Base-by-base conservation (phyloP, 2,329 filamentous ascomycete species). In the Colletotrichum theobromicola region DNA sequence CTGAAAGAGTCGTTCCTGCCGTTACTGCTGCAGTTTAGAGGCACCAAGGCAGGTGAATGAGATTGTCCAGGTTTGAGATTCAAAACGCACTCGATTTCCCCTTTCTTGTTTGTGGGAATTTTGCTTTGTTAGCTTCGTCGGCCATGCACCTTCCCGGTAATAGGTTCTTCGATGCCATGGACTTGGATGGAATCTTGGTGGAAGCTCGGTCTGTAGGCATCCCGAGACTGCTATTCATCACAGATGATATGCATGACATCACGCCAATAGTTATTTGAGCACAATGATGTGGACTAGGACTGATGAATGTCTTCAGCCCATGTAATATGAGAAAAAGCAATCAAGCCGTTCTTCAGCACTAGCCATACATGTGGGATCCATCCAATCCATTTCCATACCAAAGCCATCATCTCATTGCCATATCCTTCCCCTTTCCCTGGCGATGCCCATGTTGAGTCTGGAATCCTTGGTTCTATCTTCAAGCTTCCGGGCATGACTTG, bases 1-100 rank as follows among this genome's bases (percentile, higher is more conserved):
- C 21, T 50, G 42, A 7, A 50, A 50, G 42, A 50, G 24, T 2
- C n/a, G n/a, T 21, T 1, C 42, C 42, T 50, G 10, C n/a, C 5
- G 42, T 21, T 9, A 21, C n/a, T 46, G 9, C 5, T 2, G 6
- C 42, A 13, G 24, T 2, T 13, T 1, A 21, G 10, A 50, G n/a
- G n/a, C 13, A 4, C 0, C 42, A 21, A 50, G 5, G n/a, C n/a
- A 50, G 6, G n/a, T 21, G n/a, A 50, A 4, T 21, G 12, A 4
- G 1, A 13, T 13, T 21, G 7, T 3, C n/a, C 0, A 0, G 42
- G 13, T 50, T 50, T 15, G 2, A 50, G 6, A 50, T 21, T 50
- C 2, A 7, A 21, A 4, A 13, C 2, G n/a, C 3, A 21, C 9
- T 60, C 4, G n/a, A 2, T 32, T 60, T 60, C 6, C 4, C 50